Evolutionary conservation across 768 basidiomycete species (phyloP), one percentile per base, ranked within the genome.

Genomic region (Termitomyces titanicus): DNA sequence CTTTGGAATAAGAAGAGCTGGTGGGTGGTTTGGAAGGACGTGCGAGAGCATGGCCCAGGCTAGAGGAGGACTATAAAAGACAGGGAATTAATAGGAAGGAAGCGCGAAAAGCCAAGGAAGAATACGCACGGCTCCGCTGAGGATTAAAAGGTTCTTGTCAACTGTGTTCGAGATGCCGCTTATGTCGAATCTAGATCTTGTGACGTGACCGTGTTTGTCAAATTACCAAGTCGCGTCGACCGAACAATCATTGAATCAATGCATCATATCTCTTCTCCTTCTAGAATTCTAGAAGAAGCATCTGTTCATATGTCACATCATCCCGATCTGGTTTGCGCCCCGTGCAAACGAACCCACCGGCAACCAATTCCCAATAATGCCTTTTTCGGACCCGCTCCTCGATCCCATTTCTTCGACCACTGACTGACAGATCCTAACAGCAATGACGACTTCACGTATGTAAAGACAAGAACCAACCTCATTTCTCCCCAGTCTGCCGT

Each of bases 151-250:
- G 58, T 62, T 64, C 53, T 53, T 58, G 60, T 55, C 53, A 50
- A 51, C 55, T 34, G 51, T 48, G 47, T 43, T 29, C 40, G 33
- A 34, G 59, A 48, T 56, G 56, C 61, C 64, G 62, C 42, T 62
- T 64, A 58, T 62, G 63, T 66, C 64, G 57, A 57, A 72, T 72
- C 70, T 67, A 63, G 68, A 67, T 66, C 60, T 37, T 61, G 66
- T 70, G 68, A 72, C 71, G 70, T 68, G 68, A 70, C 69, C 48
- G 57, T 61, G 55, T 61, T 67, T 58, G 55, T 61, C 56, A 57
- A 61, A 55, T 61, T 61, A 55, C 56, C n/a, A n/a, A 56, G 53
- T 35, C 52, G 37, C 58, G 47, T 48, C 38, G 56, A 44, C 67
- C 69, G 67, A 70, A 68, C 61, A 70, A 69, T 65, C 60, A 67